A percentile compares a stretch with the other conserved stretches of the same genome.
phyloP scores from a whole-genome alignment of 2,329 filamentous ascomycete genomes.

The Fusarium anthophilum region DNA sequence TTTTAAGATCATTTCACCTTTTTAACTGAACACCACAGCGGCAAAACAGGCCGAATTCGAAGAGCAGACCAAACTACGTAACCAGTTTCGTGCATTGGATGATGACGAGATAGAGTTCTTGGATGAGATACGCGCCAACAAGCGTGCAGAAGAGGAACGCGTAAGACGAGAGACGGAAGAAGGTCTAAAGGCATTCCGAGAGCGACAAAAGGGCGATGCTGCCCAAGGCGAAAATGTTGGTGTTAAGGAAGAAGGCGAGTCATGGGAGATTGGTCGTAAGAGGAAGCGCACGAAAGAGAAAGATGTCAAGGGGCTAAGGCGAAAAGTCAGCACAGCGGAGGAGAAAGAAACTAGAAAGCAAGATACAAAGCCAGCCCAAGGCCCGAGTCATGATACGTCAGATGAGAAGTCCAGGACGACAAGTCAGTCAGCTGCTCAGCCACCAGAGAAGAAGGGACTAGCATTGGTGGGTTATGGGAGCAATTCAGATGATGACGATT shows the following conservation, averaged over 20 bases:
- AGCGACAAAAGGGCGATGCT: conserved; percentile 54
- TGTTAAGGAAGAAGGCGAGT: conserved; percentile 44
- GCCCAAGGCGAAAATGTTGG: conserved; percentile 9
- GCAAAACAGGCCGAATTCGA: conserved; percentile 86
- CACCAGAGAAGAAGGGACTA: conserved; percentile 41
- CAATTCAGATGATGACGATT: conserved; percentile 55
- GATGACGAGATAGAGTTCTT: conserved; percentile 83
- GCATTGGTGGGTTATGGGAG: conserved; percentile 64
- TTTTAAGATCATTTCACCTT: neutral
- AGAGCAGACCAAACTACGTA: conserved; percentile 74
- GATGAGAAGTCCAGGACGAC: conserved; percentile 12
- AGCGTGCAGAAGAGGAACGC: conserved; percentile 63
- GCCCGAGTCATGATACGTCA: conserved; percentile 10
- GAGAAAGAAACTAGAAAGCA: conserved; percentile 13
- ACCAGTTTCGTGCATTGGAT: conserved; percentile 81
- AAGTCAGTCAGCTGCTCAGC: neutral
- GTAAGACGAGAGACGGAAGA: conserved; percentile 65
- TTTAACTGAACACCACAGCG: conserved; percentile 54
- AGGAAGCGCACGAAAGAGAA: conserved; percentile 50
- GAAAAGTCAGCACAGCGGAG: conserved; percentile 36
- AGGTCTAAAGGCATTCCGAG: conserved; percentile 64
- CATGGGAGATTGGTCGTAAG: conserved; percentile 50
- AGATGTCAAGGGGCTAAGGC: conserved; percentile 48
- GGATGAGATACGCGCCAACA: conserved; percentile 63
- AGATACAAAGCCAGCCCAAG: conserved; percentile 20